phyloP scores from a whole-genome alignment of 2,329 filamentous ascomycete genomes.

The Cryphonectria carpinicola region DNA sequence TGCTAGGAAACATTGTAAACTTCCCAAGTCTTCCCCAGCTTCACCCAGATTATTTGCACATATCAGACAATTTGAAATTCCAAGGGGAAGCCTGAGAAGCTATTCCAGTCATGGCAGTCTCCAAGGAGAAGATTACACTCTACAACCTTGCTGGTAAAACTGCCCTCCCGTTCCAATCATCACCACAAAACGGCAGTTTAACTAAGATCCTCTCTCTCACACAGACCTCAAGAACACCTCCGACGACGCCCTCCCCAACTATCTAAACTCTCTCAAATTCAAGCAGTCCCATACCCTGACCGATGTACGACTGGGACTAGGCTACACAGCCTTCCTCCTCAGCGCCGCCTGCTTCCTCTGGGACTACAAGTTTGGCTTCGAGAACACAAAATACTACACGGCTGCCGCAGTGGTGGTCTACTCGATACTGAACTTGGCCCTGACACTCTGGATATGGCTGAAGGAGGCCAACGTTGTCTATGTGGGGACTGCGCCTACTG shows the following conservation, averaged over 20 bases:
- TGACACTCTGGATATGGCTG: slow-evolving; percentile 83
- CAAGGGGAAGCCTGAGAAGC: not conserved
- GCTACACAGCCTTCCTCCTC: slow-evolving; percentile 80
- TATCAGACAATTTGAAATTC: not conserved
- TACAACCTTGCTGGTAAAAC: slow-evolving; percentile 67
- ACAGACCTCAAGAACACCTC: slow-evolving; percentile 94
- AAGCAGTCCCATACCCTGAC: slow-evolving; percentile 77
- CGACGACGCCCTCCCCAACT: slow-evolving; percentile 92
- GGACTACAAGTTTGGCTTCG: slow-evolving; percentile 91
- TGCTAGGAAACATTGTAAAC: not conserved
- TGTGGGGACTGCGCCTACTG: slow-evolving; percentile 68
- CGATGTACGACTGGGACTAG: slow-evolving; percentile 81
- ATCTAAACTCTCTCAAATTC: slow-evolving; percentile 87
- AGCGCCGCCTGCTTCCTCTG: slow-evolving; percentile 84
- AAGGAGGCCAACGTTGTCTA: slow-evolving; percentile 86
- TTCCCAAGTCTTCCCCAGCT: not conserved
- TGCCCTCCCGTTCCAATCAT: too few relatives aligned
- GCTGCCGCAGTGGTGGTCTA: slow-evolving; percentile 79
- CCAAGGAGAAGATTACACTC: slow-evolving; percentile 63
- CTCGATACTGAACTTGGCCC: slow-evolving; percentile 73
- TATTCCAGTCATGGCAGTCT: slow-evolving; percentile 41
- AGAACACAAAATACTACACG: slow-evolving; percentile 81
- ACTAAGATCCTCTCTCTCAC: slow-evolving; percentile 21
- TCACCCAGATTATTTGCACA: not conserved
- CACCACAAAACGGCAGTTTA: slow-evolving; percentile 19